Evolutionary conservation across 2,329 filamentous ascomycete genomes (phyloP), one percentile per base, ranked within the genome.

Genomic region (Colletotrichum simmondsii): DNA sequence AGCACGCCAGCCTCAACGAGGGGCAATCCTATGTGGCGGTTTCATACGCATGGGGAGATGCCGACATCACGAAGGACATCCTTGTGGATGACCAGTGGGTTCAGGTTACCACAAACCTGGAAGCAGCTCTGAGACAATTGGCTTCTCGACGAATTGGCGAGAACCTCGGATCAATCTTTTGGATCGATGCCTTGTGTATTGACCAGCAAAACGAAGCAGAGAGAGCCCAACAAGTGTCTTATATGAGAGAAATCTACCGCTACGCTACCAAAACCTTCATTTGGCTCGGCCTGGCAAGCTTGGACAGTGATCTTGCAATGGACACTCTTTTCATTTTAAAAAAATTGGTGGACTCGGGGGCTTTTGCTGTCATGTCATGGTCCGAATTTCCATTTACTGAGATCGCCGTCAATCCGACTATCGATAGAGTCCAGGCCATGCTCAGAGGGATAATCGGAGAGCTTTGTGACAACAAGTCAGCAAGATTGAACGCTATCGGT

Each of bases 101-200:
- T 28, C 30, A 56, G 8, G 65, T 68, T 5, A 68, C 65, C 12
- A 24, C 35, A 5, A 68, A 64, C 19, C 11, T 68, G 1, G 22
- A 64, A 35, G 54, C 58, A 3, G 65, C 65, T 11, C 14, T 68
- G 30, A 62, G 42, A 3, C 65, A 64, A 12, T 28, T 68, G 10
- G 54, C 54, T 10, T 11, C 7, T 16, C 28, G 24, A n/a, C 30
- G 19, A 22, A 8, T 24, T 42, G 22, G 30, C 4, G 14, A 37
- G 14, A 22, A 60, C 1, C 32, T 8, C 5, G n/a, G 37, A 1
- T 28, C 11, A 30, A 54, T 24, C 16, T 60, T 68, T 7, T 68
- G 65, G 65, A 59, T 68, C 19, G 65, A 68, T 46, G 65, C 65
- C 22, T 12, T 68, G 6, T 68, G 65, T 16, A 68, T 68, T 26